Base-by-base conservation (phyloP, 2,329 filamentous ascomycete species). In the Aureobasidium sp. region DNA sequence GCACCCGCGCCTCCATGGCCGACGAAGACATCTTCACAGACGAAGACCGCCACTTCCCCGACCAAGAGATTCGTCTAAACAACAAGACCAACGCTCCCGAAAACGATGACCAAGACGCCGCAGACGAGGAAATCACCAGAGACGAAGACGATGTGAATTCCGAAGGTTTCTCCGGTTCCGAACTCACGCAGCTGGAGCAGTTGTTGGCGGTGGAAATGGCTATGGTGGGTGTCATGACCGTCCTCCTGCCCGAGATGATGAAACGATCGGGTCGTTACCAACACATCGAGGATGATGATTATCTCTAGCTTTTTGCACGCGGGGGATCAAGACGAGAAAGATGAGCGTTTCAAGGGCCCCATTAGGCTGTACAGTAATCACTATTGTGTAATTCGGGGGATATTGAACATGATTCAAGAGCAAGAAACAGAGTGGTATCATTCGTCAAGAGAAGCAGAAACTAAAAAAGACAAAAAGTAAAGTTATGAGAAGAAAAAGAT, bases 391-490 rank as follows among this genome's bases (percentile, higher is more conserved):
- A 19, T 13, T 29, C 10, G 33, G 13, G 2, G 2, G 19, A 8
- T 10, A 15, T 19, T 11, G 8, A 9, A 40, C 9, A 17, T 17
- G 3, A 13, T 19, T n/a, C 3, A 42, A 55, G n/a, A 57, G 19
- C 25, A 27, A 27, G 4, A n/a, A 46, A 46, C 38, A 57, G 35
- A 57, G 53, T 57, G 53, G 53, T 57, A 57, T 57, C 53, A 45
- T 57, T 45, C 25, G 37, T 42, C 13, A 31, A 25, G 10, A 35
- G 17, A 45, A 46, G 21, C 3, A 54, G 19, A 4, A 33, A 57
- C 6, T 35, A 37, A n/a, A 19, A 27, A 27, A 35, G n/a, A 45
- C 27, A 19, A 31, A 33, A 33, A 40, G 8, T 21, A 15, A 23
- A n/a, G 38, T 45, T 27, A 5, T 45, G 29, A 57, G 21, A 43